A percentile compares a stretch with the other conserved stretches of the same genome.
Evolutionary conservation across 139 green algal genomes (phyloP).

Genomic region (Auxenochlorella protothecoides): DNA sequence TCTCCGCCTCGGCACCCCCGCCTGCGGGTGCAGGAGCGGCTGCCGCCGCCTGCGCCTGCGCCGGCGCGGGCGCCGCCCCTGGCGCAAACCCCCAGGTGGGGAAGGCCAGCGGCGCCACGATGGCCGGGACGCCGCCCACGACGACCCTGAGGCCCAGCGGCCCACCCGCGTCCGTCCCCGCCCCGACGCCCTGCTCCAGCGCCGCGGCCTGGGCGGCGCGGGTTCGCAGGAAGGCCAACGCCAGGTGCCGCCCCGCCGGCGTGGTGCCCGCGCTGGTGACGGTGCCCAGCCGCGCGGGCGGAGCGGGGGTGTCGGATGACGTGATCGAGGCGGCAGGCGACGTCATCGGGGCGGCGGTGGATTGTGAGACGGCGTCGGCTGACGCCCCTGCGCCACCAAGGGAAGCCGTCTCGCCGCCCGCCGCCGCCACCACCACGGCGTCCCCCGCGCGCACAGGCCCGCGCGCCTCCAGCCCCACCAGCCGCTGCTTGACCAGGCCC

Average conservation of each 20-base stretch:
- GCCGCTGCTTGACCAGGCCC: constrained; percentile 42
- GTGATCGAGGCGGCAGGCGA: background rate
- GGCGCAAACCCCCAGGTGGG: too few relatives aligned
- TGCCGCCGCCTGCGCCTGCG: too few relatives aligned
- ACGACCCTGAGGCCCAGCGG: too few relatives aligned
- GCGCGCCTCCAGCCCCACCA: constrained; percentile 39
- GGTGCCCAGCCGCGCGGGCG: constrained; percentile 10
- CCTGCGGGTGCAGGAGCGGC: too few relatives aligned
- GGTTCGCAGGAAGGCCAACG: constrained; percentile 41
- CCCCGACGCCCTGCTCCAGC: too few relatives aligned
- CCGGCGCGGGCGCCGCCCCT: too few relatives aligned
- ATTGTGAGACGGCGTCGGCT: too few relatives aligned
- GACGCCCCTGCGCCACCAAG: background rate
- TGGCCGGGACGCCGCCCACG: too few relatives aligned
- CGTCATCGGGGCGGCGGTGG: background rate
- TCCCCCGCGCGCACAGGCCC: constrained; percentile 15
- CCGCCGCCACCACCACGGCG: constrained; percentile 13
- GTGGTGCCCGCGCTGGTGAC: constrained; percentile 30
- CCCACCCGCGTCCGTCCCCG: too few relatives aligned
- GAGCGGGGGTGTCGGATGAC: background rate
- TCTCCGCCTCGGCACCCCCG: too few relatives aligned
- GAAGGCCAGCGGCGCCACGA: too few relatives aligned
- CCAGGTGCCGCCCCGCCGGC: constrained; percentile 23
- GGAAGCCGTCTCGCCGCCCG: background rate
- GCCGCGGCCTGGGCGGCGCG: too few relatives aligned